Base-by-base conservation (phyloP, 2,329 filamentous ascomycete species). In the Penicillium italicum region DNA sequence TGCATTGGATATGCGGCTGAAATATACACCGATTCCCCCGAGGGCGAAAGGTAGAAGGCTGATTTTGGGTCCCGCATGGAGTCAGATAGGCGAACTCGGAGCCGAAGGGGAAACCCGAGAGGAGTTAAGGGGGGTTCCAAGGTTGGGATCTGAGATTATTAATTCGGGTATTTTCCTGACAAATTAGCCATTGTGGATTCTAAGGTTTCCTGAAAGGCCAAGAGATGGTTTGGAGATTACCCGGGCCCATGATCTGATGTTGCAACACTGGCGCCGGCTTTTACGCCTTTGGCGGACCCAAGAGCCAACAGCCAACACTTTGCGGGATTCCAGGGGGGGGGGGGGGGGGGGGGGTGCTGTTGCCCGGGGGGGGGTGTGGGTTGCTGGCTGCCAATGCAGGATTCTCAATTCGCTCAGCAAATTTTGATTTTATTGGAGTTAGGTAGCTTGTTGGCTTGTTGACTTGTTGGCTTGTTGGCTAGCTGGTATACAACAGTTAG, bases 201-300 rank as follows among this genome's bases (percentile, higher is more conserved):
- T 11, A 37, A 37, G 34, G 34, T 37, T 37, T 30, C 6, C n/a
- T n/a, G n/a, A 9, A 37, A 20, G 9, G n/a, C 46, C 46, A 41
- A 41, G 26, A 22, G n/a, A 40, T 49, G 24, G 36, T 36, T 45
- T 50, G 36, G 37, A 33, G 38, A 34, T 43, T 50, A 34, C 37
- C 51, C n/a, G 44, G 22, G n/a, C 30, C 44, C 37, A 49, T 43
- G 46, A 55, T 51, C 47, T 34, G 34, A 38, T 51, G 53, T 33
- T 44, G 51, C 51, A 53, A 47, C 26, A 38, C 33, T 38, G 43
- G 50, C 44, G 36, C 30, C 12, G 52, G 46, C n/a, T 34, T 38
- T 42, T 40, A 18, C 50, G 49, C 38, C 40, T 45, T 34, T 34
- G 16, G 48, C 48, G 48, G 30, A 22, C 31, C 26, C 34, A 41